Conservation (phyloP, 2,329 filamentous ascomycete species). For the Magnaporthales sp. region DNA sequence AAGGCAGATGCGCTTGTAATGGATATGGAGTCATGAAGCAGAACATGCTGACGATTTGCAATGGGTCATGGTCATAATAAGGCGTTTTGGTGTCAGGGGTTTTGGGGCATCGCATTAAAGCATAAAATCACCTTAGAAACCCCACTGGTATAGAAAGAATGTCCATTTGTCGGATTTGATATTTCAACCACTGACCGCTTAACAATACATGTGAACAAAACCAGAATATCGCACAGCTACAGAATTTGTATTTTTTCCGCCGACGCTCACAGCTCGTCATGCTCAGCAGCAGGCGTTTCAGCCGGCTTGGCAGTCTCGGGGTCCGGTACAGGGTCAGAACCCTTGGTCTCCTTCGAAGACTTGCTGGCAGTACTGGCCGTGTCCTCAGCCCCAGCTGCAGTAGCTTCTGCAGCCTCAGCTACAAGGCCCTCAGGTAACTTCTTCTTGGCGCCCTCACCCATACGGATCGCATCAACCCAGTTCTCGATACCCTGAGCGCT, state of each 20-base stretch:
- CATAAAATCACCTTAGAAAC: neutral
- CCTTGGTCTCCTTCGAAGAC: slow-evolving; percentile 11
- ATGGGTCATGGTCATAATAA: neutral
- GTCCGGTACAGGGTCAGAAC: slow-evolving; percentile 21
- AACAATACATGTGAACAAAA: slow-evolving; percentile 1
- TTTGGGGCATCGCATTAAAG: neutral
- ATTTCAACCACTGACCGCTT: neutral
- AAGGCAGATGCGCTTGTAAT: slow-evolving; percentile 39
- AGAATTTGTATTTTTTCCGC: neutral
- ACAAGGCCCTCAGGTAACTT: slow-evolving; percentile 59
- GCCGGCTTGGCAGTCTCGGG: slow-evolving; percentile 17
- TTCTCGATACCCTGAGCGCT: slow-evolving; percentile 58
- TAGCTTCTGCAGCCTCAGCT: slow-evolving; percentile 26
- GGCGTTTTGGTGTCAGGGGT: neutral
- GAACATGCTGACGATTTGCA: neutral
- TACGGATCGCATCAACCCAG: slow-evolving; percentile 86
- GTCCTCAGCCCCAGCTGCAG: slow-evolving; percentile 20
- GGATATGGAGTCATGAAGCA: slow-evolving; percentile 32
- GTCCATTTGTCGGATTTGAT: neutral
- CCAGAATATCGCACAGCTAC: neutral
- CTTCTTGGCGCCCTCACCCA: slow-evolving; percentile 78
- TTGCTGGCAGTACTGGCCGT: slow-evolving; percentile 10
- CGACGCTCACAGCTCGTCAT: slow-evolving; percentile 39
- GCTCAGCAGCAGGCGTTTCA: slow-evolving; percentile 23
- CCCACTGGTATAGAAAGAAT: neutral